Evolutionary conservation across 805 yeast genomes (phyloP), one percentile per base, ranked within the genome.

Genomic region (Kodamaea kaohsiungensis): DNA sequence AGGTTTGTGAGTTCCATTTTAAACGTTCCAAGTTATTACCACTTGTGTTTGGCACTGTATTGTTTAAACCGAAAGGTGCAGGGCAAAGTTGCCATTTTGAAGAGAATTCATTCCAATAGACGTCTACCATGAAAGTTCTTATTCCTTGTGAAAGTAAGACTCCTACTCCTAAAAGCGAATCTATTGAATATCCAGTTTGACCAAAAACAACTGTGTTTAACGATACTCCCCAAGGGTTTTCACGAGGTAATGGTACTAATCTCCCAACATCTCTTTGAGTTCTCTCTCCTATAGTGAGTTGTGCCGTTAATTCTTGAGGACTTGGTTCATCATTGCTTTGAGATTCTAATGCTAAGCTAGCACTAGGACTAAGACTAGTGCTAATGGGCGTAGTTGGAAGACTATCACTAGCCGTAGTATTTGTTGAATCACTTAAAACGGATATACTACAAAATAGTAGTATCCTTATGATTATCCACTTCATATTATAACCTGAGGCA

Each of bases 81-180:
- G 87, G 87, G 58, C 87, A 83, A 18, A 83, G 64, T 63, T 81
- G 86, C 86, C 86, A 82, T 45, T 53, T 58, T 9, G 57, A 47
- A 2, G 75, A 67, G 43, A 68, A 60, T 49, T 79, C 81, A 60
- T 81, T 82, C 76, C 83, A 80, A 64, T 84, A 85, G 25, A 86
- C 52, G 61, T 87, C 89, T 3, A 85, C 50, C 52, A 72, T 67
- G n/a, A 84, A 64, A 0, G 76, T 65, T 51, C 77, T 79, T 0
- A 78, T 68, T 0, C 88, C 88, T 1, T 67, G 66, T 38, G 65
- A 60, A 43, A 86, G 52, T 39, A 65, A 49, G 38, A 55, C 43
- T 17, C 52, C 22, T 1, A 71, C 51, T 25, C 57, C 53, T n/a
- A 53, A 45, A 42, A 69, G 46, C 5, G 69, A 45, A 7, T 47